A percentile compares a stretch with the other conserved stretches of the same genome.
Conservation (phyloP, 2,329 filamentous ascomycete species). For the Calonectria pauciramosa region DNA sequence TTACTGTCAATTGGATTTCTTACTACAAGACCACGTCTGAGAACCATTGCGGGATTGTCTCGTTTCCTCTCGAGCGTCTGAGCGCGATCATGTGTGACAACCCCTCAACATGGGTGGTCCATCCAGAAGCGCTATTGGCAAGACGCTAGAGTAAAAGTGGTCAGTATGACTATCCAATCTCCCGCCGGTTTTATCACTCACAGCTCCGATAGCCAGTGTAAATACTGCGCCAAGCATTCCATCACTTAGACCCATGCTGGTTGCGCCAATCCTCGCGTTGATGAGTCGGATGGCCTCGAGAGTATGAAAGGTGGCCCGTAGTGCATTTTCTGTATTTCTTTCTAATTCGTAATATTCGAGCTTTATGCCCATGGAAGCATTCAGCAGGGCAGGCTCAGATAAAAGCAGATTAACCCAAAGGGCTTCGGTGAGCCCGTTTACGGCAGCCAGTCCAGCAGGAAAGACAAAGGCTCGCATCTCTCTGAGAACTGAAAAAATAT, state of each 20-base stretch:
- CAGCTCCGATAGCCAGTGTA: slow-evolving; percentile 34
- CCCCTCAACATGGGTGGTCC: slow-evolving; percentile 32
- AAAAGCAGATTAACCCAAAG: slow-evolving; percentile 33
- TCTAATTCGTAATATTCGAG: slow-evolving; percentile 13
- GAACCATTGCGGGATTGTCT: slow-evolving; percentile 27
- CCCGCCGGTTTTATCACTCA: not conserved
- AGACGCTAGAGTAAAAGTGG: slow-evolving; percentile 26
- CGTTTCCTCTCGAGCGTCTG: slow-evolving; percentile 8
- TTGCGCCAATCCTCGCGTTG: slow-evolving; percentile 25
- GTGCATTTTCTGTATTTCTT: not conserved
- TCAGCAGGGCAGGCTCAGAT: slow-evolving; percentile 43
- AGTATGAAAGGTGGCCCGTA: slow-evolving; percentile 1
- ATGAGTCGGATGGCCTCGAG: slow-evolving; percentile 32
- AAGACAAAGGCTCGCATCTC: slow-evolving; percentile 36
- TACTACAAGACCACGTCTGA: slow-evolving; percentile 30
- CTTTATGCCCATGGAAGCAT: slow-evolving; percentile 40
- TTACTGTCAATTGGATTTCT: not conserved
- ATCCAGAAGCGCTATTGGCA: slow-evolving; percentile 23
- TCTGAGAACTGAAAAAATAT: slow-evolving; percentile 22
- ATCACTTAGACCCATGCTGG: slow-evolving; percentile 25
- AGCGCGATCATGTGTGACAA: slow-evolving; percentile 32
- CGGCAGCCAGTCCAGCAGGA: slow-evolving; percentile 10
- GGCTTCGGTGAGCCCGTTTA: slow-evolving; percentile 22
- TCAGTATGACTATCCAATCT: rapidly evolving
- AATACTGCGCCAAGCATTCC: slow-evolving; percentile 40